Evolutionary conservation across 1,284 basidiomycete genomes (phyloP).

Genomic region (Trichosporon faecale): DNA sequence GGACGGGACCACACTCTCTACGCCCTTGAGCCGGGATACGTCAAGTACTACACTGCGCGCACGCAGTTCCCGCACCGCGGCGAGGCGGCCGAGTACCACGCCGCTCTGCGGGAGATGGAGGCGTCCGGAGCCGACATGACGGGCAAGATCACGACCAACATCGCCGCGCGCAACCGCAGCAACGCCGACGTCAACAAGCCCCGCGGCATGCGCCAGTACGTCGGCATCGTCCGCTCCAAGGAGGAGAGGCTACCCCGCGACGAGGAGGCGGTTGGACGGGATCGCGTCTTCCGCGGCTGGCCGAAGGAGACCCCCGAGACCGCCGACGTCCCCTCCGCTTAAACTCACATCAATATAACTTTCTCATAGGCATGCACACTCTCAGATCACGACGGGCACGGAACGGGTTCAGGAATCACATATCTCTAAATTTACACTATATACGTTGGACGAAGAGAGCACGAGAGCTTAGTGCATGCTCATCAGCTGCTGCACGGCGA

Average conservation of each 20-base stretch:
- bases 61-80: conserved; percentile 43
- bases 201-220: conserved; percentile 60
- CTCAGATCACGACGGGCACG: neutral
- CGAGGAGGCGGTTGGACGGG: conserved; percentile 61
- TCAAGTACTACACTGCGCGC: conserved; percentile 72
- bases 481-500: conserved; percentile 54
- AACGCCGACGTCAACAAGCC: conserved; percentile 41
- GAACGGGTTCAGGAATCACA: neutral
- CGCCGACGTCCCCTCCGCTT: neutral
- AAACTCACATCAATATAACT: neutral
- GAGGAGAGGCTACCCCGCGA: conserved; percentile 82
- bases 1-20: conserved; percentile 90
- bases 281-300: conserved; percentile 51
- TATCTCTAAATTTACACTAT: conserved; percentile 14
- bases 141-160: neutral
- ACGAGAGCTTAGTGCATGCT: conserved; percentile 39
- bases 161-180: conserved; percentile 16
- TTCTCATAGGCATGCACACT: conserved; percentile 11
- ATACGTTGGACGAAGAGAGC: neutral
- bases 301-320: conserved; percentile 28
- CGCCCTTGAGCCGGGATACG: conserved; percentile 79
- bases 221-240: conserved; percentile 73
- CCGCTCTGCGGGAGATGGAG: conserved; percentile 42
- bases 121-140: conserved; percentile 7
- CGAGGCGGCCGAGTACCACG: conserved; percentile 9